Evolutionary conservation across 441 rosid species (phyloP), one percentile per base, ranked within the genome.

Genomic region (Populus hybrid): DNA sequence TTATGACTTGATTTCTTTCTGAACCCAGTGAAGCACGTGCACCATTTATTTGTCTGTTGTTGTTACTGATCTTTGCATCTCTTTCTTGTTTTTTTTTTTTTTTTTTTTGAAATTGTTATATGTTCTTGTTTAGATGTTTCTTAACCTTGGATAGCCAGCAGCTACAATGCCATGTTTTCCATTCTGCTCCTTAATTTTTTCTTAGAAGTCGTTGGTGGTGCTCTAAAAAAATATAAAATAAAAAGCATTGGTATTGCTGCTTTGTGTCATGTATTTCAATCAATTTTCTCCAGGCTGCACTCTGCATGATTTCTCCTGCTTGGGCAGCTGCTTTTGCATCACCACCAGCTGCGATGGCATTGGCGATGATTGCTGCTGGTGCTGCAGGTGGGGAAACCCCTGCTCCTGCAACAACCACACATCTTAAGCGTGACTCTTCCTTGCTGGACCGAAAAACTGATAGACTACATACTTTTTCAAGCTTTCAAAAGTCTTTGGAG

Each of bases 311-410:
- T 78, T 94, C 98, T 87, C 97, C 98, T 40, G 86, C 91, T 81
- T 97, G 99, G 99, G 98, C 97, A 71, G 97, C 98, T 87, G 98
- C 99, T 74, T 97, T 97, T 89, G 99, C 99, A 59, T 97, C 99
- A 77, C 99, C 99, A 40, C 99, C 99, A 74, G 97, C 99, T 84
- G 97, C 99, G 74, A 92, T 97, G 99, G 99, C 99, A 56, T 85
- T 97, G 87, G 99, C 99, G 68, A 97, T 97, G 99, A 97, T 97
- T 87, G 98, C 99, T 84, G 99, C 99, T 64, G 99, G 99, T 73
- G 99, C 99, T 86, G 90, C 98, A 64, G 99, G 99, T 76, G 89
- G 89, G 75, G 99, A 97, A 74, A 79, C 89, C 75, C 89, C 93
- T 0, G 89, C 94, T 85, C 95, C 98, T 65, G 77, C 90, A 74